These are phyloP conservation scores for Eucalyptus erythrocorys DNA, from an alignment of 345 rosid genomes.

Conservation along the genomic window DNA sequence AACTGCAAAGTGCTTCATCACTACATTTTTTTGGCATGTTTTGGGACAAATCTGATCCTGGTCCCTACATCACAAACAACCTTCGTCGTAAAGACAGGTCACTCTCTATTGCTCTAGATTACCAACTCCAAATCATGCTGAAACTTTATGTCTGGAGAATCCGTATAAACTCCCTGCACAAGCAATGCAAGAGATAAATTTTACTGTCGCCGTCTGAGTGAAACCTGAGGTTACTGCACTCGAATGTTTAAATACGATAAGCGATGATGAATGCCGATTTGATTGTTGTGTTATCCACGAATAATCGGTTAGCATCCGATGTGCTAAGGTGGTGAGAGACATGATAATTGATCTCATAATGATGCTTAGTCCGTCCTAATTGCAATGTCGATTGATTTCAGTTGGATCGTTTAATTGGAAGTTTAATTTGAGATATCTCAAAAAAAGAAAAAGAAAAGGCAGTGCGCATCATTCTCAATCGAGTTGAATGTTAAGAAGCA, in stretches of 20 bases:
- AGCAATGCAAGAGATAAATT: background rate
- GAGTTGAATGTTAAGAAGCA: background rate
- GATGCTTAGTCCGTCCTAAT: background rate
- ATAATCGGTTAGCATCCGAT: background rate
- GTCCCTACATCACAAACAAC: background rate
- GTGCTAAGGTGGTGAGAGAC: background rate
- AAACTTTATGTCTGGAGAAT: background rate
- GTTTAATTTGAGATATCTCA: background rate
- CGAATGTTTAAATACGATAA: rapidly evolving
- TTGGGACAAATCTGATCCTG: background rate
- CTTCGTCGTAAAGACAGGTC: background rate
- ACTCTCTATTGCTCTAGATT: rapidly evolving
- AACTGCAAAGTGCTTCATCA: background rate
- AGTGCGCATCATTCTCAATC: background rate
- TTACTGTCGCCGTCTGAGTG: background rate
- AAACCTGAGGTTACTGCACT: background rate
- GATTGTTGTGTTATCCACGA: background rate
- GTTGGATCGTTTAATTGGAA: background rate
- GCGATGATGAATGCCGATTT: background rate
- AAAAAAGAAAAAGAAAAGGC: background rate
- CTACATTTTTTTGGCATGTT: background rate
- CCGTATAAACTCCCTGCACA: background rate
- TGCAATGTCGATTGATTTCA: background rate
- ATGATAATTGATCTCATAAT: background rate
- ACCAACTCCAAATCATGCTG: background rate